These are phyloP conservation scores for Ophiocordyceps camponoti-leonardi DNA, from an alignment of 2,329 filamentous ascomycete genomes.

Conservation along the genomic window DNA sequence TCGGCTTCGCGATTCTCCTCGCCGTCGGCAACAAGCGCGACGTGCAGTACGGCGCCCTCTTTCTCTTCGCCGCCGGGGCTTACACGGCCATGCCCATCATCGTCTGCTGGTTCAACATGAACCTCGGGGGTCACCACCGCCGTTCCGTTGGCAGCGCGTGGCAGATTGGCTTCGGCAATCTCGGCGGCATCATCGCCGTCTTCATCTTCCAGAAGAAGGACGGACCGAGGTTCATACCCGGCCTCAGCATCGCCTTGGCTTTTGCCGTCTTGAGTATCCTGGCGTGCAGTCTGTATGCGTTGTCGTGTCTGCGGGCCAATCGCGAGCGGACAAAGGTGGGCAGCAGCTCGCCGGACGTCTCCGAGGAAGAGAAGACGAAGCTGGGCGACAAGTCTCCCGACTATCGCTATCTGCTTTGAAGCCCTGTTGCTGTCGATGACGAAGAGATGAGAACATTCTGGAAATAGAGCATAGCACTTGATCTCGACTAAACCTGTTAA, in stretches of 20 bases:
- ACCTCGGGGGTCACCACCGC: constrained; percentile 55
- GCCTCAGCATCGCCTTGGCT: constrained; percentile 60
- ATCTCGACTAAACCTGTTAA: background rate
- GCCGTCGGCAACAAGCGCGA: constrained; percentile 47
- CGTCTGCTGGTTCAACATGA: constrained; percentile 73
- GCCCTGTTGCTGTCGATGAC: no score
- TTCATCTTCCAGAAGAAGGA: constrained; percentile 52
- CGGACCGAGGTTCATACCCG: constrained; percentile 49
- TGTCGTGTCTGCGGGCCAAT: constrained; percentile 43
- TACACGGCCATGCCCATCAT: constrained; percentile 86
- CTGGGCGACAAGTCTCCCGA: constrained; percentile 41
- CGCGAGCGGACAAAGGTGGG: constrained; percentile 33
- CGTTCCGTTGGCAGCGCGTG: constrained; percentile 55
- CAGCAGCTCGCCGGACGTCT: constrained; percentile 23
- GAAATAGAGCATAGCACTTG: background rate
- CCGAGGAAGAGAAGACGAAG: constrained; percentile 44
- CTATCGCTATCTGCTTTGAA: constrained; percentile 42
- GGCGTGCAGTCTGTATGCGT: constrained; percentile 41
- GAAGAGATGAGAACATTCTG: background rate
- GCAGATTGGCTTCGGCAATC: constrained; percentile 66
- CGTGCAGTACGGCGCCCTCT: constrained; percentile 64
- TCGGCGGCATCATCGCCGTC: constrained; percentile 63
- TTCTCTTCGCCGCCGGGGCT: constrained; percentile 61
- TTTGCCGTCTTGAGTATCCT: constrained; percentile 54
- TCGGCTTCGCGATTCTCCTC: constrained; percentile 62